Percentiles rank a stretch among this genome's conserved stretches.
phyloP scores from a whole-genome alignment of 805 yeast genomes.

The Candida awuae region DNA sequence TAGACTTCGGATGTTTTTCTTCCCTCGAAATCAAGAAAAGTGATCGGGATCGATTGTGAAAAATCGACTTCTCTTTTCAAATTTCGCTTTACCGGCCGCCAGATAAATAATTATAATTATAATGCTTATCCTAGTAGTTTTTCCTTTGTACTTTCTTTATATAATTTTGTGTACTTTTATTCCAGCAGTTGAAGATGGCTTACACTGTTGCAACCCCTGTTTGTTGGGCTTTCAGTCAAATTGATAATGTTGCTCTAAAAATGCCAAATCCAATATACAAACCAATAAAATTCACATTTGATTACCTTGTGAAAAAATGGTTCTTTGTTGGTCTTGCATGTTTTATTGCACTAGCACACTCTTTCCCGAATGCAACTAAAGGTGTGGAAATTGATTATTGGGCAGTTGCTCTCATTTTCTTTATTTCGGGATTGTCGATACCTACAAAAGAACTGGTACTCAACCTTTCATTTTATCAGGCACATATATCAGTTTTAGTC shows the following conservation, averaged over 20 bases:
- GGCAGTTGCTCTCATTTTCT: slow-evolving; percentile 79
- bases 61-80: too few species aligned
- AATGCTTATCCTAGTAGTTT: too few species aligned
- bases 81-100: too few species aligned
- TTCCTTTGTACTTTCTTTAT: too few species aligned
- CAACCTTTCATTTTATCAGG: slow-evolving; percentile 75
- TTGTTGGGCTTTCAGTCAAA: not conserved
- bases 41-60: too few species aligned
- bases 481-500: slow-evolving; percentile 62
- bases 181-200: too few species aligned
- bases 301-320: slow-evolving; percentile 44
- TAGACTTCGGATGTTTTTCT: not conserved
- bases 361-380: slow-evolving; percentile 73
- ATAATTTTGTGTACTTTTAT: too few species aligned
- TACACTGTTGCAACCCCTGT: slow-evolving; percentile 7
- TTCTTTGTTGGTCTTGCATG: slow-evolving; percentile 65
- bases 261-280: slow-evolving; percentile 4
- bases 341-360: slow-evolving; percentile 64
- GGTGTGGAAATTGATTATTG: slow-evolving; percentile 82
- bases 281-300: slow-evolving; percentile 1
- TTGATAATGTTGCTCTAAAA: not conserved
- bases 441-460: slow-evolving; percentile 49
- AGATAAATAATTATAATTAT: too few species aligned
- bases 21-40: too few species aligned
- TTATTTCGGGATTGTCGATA: slow-evolving; percentile 77